A percentile compares a stretch with the other conserved stretches of the same genome.
phyloP scores from a whole-genome alignment of 768 basidiomycete genomes.

The Hydnum rufescens region DNA sequence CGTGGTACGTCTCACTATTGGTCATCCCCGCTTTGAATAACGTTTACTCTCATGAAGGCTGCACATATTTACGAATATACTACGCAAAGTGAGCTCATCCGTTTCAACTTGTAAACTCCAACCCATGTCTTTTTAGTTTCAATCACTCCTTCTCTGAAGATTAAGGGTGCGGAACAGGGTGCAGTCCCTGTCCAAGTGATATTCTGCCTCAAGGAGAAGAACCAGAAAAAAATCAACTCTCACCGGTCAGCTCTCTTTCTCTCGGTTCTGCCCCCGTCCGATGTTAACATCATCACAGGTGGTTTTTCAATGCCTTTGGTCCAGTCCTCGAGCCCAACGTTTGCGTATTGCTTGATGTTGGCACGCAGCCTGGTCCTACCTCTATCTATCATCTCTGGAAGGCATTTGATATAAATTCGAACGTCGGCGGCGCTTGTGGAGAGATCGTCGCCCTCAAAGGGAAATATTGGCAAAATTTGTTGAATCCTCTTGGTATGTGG shows the following conservation, averaged over 20 bases:
- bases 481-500: slow-evolving; percentile 38
- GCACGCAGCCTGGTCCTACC: slow-evolving; percentile 68
- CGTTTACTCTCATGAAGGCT: slow-evolving; percentile 14
- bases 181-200: slow-evolving; percentile 80
- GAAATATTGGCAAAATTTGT: slow-evolving; percentile 50
- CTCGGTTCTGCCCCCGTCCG: not conserved
- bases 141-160: slow-evolving; percentile 61
- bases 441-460: slow-evolving; percentile 89
- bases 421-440: slow-evolving; percentile 86
- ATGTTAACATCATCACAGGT: slow-evolving; percentile 15
- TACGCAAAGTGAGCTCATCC: slow-evolving; percentile 46
- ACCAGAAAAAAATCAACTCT: slow-evolving; percentile 92
- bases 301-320: slow-evolving; percentile 88
- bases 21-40: not conserved
- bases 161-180: slow-evolving; percentile 59
- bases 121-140: slow-evolving; percentile 32
- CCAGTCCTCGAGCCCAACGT: slow-evolving; percentile 72
- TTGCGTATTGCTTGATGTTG: slow-evolving; percentile 79
- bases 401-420: slow-evolving; percentile 80
- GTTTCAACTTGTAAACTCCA: not conserved
- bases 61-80: slow-evolving; percentile 93
- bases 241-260: slow-evolving; percentile 22
- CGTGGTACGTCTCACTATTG: slow-evolving; percentile 22
- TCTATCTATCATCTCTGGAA: slow-evolving; percentile 90
- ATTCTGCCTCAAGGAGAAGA: slow-evolving; percentile 83